Evolutionary conservation across 179 eudicot species (phyloP).

Genomic region (Gypsophila paniculata): DNA sequence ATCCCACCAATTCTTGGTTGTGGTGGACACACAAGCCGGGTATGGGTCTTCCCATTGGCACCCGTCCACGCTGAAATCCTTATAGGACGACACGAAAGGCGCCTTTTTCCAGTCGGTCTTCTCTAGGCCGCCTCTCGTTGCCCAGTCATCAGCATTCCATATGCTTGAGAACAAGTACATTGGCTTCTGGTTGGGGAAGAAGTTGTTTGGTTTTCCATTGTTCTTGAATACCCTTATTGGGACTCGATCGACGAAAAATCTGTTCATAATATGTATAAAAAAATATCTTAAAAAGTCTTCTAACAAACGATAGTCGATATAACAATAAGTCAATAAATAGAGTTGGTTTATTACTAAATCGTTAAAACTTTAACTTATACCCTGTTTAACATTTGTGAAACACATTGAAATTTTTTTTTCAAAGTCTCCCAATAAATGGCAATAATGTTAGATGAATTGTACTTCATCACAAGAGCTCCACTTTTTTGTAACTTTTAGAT

Average conservation of each 20-base stretch:
- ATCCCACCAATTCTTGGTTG: constrained; percentile 93
- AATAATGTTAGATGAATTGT: no score
- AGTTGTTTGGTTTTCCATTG: constrained; percentile 63
- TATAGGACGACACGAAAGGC: constrained; percentile 86
- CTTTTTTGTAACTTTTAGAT: not conserved
- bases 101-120: constrained; percentile 85
- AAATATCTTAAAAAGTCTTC: not conserved
- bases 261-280: constrained; percentile 20
- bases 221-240: constrained; percentile 82
- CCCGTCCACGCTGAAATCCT: constrained; percentile 71
- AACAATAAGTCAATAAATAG: no score
- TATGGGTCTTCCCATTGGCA: constrained; percentile 96
- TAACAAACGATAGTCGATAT: no score
- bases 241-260: constrained; percentile 72
- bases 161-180: constrained; percentile 98
- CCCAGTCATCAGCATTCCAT: constrained; percentile 96
- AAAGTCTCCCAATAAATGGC: no score
- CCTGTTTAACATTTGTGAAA: no score
- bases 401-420: no score
- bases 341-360: no score
- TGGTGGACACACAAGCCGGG: constrained; percentile 77
- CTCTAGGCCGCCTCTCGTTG: constrained; percentile 83
- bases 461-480: no score
- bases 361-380: no score
- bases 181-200: constrained; percentile 84